These are phyloP conservation scores for Cylindrotheca fusiformis DNA, from an alignment of 108 stramenopile species.

Conservation along the genomic window DNA sequence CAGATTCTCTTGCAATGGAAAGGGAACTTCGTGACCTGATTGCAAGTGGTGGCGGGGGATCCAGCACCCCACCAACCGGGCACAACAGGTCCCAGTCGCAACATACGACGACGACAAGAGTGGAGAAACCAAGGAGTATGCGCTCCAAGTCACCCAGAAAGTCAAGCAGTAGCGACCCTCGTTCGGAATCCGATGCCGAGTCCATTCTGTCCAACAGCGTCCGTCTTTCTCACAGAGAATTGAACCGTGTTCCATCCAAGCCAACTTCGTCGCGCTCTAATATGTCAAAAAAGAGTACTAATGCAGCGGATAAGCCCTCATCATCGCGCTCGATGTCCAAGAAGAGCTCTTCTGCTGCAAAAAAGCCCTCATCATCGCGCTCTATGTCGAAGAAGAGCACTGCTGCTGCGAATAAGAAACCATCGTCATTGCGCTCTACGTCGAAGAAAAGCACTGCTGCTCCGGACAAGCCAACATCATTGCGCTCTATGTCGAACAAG, in stretches of 20 bases:
- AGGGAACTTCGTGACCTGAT: not conserved
- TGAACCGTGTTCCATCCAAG: too few species aligned
- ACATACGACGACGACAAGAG: not conserved
- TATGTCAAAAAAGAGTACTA: too few species aligned
- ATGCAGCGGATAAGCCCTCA: too few species aligned
- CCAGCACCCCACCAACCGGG: not conserved
- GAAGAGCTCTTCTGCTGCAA: too few species aligned
- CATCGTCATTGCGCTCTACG: too few species aligned
- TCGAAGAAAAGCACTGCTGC: not conserved
- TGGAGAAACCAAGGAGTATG: not conserved
- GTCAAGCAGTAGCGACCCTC: too few species aligned
- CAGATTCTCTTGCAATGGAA: not conserved
- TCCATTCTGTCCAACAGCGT: too few species aligned
- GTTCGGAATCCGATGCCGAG: too few species aligned
- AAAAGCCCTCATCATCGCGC: too few species aligned
- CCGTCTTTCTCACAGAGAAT: too few species aligned
- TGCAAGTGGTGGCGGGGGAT: not conserved
- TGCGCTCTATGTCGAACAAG: not conserved
- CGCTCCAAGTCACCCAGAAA: not conserved
- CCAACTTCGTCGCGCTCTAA: too few species aligned
- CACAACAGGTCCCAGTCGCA: not conserved
- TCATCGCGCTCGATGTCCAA: too few species aligned
- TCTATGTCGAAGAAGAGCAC: not conserved
- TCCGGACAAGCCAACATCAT: not conserved
- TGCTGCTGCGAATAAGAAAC: not conserved